phyloP scores from a whole-genome alignment of 148 eudicot genomes.

The Drosera capensis region DNA sequence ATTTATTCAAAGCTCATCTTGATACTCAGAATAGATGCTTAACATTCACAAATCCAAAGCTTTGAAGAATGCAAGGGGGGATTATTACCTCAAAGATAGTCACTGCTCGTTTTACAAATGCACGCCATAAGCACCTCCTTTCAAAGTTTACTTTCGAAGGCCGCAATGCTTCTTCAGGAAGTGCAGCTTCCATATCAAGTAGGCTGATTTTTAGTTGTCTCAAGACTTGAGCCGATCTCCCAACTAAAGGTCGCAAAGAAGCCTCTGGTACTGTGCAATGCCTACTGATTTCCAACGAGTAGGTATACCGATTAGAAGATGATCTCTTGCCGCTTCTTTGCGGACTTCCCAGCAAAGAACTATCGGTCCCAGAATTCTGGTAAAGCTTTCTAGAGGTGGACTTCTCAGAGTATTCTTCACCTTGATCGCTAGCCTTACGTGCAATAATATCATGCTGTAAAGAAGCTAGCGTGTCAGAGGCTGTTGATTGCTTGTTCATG shows the following conservation, averaged over 20 bases:
- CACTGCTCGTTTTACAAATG: slow-evolving; percentile 47
- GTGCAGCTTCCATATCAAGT: slow-evolving; percentile 66
- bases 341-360: slow-evolving; percentile 1
- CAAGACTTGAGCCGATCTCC: slow-evolving; percentile 29
- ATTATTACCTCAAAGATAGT: slow-evolving; percentile 41
- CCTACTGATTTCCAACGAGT: slow-evolving; percentile 1
- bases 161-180: slow-evolving; percentile 47
- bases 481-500: slow-evolving; percentile 6
- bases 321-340: slow-evolving; percentile 10
- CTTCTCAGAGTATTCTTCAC: slow-evolving; percentile 5
- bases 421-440: slow-evolving; percentile 7
- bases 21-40: no score
- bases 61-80: background rate
- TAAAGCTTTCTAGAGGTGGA: slow-evolving; percentile 3
- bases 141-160: slow-evolving; percentile 21
- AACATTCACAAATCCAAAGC: no score
- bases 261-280: slow-evolving; percentile 31
- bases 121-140: slow-evolving; percentile 46
- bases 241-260: slow-evolving; percentile 43
- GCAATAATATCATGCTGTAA: slow-evolving; percentile 4
- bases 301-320: slow-evolving; percentile 6
- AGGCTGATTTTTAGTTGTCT: slow-evolving; percentile 39
- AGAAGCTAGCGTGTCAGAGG: slow-evolving; percentile 12
- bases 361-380: slow-evolving; percentile 9
- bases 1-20: no score